Base-by-base conservation (phyloP, 2,329 filamentous ascomycete genomes). In the Epichloe uncinata region DNA sequence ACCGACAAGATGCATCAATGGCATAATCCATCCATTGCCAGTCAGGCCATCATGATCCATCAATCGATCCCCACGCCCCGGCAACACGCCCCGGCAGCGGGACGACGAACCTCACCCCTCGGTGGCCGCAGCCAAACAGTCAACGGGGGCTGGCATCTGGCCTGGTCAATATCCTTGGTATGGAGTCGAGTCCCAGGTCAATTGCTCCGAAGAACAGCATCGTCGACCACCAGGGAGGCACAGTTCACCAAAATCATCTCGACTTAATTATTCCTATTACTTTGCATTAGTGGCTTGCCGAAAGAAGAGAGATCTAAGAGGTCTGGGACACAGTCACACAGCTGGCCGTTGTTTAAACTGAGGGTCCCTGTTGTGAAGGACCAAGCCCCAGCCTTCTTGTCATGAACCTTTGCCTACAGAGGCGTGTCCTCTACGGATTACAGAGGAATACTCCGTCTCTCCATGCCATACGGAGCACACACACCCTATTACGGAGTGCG, bases 271-370 rank as follows among this genome's bases (percentile, higher is more conserved):
- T 37, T 58, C 53, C 53, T 55, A n/a, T 37, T 58, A 54, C 53
- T 56, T 53, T 63, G 63, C 63, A 64, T 66, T 63, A 64, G 62
- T 58, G 60, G 60, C 57, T 55, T 56, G 57, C 56, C 59, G 59
- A 40, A 53, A 59, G 53, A 53, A 61, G 26, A 30, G 57, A 64
- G 59, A 65, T 65, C 59, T 64, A 55, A 58, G 57, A 61, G 57
- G 58, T 55, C 58, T 50, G 56, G 41, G 53, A 53, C 58, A 54
- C 54, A 57, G 53, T 55, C 56, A 63, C 57, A 61, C 62, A 49
- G 16, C 42, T 44, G 45, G 41, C 20, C 37, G 11, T 43, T 44
- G 26, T 42, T 16, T 33, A 42, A 36, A 34, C 13, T 34, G 20
- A 38, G 38, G 41, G 40, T 48, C 44, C 22, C 45, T 33, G 35